phyloP scores from a whole-genome alignment of 345 rosid genomes.

The Diplotaxis tenuifolia region DNA sequence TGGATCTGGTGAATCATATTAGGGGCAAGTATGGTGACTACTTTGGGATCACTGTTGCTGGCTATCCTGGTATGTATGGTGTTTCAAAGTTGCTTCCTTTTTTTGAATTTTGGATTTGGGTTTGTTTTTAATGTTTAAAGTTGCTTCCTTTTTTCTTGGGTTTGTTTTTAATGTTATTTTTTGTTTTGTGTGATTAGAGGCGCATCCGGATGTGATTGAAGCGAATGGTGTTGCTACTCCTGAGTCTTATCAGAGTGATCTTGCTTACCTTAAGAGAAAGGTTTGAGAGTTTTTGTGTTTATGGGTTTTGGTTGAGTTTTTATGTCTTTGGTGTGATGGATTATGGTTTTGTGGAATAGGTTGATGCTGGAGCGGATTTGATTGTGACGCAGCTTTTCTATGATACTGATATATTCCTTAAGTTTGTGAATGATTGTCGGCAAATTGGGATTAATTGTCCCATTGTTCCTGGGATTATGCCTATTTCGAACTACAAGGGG shows the following conservation, averaged over 20 bases:
- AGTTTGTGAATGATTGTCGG: conserved; percentile 90
- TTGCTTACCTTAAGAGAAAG: conserved; percentile 84
- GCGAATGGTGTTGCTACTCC: conserved; percentile 63
- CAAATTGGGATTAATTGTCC: conserved; percentile 87
- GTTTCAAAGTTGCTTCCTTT: background rate
- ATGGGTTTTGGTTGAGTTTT: background rate
- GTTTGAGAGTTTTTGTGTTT: conserved; percentile 33
- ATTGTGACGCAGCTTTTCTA: conserved; percentile 83
- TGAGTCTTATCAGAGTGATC: conserved; percentile 78
- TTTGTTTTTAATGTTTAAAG: no score
- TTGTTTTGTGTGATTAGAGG: conserved; percentile 72
- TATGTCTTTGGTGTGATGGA: background rate
- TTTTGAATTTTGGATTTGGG: background rate
- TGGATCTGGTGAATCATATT: conserved; percentile 88
- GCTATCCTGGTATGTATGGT: conserved; percentile 99
- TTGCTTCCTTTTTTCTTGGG: no score
- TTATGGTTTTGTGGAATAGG: conserved; percentile 40
- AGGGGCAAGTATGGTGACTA: conserved; percentile 71
- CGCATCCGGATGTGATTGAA: conserved; percentile 86
- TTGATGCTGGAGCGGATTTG: conserved; percentile 97
- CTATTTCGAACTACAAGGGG: conserved; percentile 90
- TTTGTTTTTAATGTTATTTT: no score
- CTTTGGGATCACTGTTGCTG: conserved; percentile 97
- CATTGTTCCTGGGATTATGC: conserved; percentile 97
- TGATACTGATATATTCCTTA: conserved; percentile 88